Evolutionary conservation across 2,329 filamentous ascomycete species (phyloP).

Genomic region (Aspergillus pseudoviridinutans): DNA sequence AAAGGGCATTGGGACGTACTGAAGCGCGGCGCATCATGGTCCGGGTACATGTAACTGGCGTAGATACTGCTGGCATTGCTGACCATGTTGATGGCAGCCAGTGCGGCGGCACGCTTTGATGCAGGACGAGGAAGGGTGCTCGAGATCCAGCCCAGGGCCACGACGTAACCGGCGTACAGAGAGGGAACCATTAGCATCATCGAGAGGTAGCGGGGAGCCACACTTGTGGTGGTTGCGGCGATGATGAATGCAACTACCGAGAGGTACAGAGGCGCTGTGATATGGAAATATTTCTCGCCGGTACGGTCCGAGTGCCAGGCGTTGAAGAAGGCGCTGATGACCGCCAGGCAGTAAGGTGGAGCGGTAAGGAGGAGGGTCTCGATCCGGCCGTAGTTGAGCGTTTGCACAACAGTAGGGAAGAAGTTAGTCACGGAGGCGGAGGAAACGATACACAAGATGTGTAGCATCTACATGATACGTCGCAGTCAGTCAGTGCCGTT

Average conservation of each 20-base stretch:
- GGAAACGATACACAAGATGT: constrained; percentile 56
- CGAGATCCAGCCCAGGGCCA: constrained; percentile 69
- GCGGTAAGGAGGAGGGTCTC: constrained; percentile 60
- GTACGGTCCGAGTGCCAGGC: constrained; percentile 69
- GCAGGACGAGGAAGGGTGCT: constrained; percentile 72
- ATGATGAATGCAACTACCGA: constrained; percentile 65
- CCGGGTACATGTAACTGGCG: constrained; percentile 63
- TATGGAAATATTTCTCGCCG: constrained; percentile 67
- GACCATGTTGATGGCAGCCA: constrained; percentile 73
- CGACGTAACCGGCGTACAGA: constrained; percentile 64
- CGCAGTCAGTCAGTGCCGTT: neutral
- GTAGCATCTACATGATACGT: constrained; percentile 41
- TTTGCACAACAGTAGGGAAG: constrained; percentile 67
- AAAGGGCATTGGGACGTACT: constrained; percentile 33
- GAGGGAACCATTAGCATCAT: constrained; percentile 70
- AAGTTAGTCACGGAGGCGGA: constrained; percentile 63
- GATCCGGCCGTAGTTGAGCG: constrained; percentile 60
- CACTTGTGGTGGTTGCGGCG: constrained; percentile 57
- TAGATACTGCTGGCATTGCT: constrained; percentile 68
- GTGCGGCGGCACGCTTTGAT: constrained; percentile 66
- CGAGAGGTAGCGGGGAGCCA: constrained; percentile 61
- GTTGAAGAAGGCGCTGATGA: constrained; percentile 60
- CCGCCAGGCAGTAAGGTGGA: constrained; percentile 60
- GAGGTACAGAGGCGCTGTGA: constrained; percentile 58
- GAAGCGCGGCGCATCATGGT: constrained; percentile 39